These are phyloP conservation scores for Moesziomyces aphidis DNA, from an alignment of 1,284 basidiomycete species.

Conservation along the genomic window DNA sequence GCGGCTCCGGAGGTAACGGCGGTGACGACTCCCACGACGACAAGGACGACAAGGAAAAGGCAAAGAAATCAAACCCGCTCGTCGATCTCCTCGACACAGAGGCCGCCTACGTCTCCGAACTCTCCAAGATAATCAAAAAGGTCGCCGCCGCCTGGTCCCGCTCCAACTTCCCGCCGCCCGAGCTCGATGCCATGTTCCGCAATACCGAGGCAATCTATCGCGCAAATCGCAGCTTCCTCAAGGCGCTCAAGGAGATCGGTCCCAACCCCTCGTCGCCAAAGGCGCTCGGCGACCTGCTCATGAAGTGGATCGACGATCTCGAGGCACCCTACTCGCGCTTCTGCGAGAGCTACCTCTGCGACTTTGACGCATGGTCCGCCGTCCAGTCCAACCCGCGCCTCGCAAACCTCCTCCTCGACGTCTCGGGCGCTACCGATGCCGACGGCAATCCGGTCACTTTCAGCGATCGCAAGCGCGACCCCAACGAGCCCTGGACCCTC, in stretches of 20 bases:
- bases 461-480: slow-evolving; percentile 51
- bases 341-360: slow-evolving; percentile 77
- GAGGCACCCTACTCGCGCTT: slow-evolving; percentile 88
- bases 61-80: slow-evolving; percentile 76
- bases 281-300: slow-evolving; percentile 91
- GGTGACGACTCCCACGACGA: slow-evolving; percentile 26
- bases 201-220: slow-evolving; percentile 91
- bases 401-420: slow-evolving; percentile 76
- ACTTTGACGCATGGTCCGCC: slow-evolving; percentile 85
- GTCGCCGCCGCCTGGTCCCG: slow-evolving; percentile 97
- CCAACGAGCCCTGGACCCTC: slow-evolving; percentile 77
- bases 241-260: slow-evolving; percentile 90
- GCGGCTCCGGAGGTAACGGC: slow-evolving; percentile 33
- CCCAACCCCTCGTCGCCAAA: slow-evolving; percentile 93
- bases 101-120: slow-evolving; percentile 88
- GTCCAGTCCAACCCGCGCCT: slow-evolving; percentile 82
- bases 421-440: slow-evolving; percentile 71
- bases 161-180: slow-evolving; percentile 89
- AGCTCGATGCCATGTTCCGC: slow-evolving; percentile 93
- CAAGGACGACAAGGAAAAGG: slow-evolving; percentile 34
- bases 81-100: slow-evolving; percentile 94
- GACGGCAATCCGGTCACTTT: slow-evolving; percentile 48
- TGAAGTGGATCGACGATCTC: slow-evolving; percentile 85
- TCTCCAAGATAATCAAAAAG: slow-evolving; percentile 93
- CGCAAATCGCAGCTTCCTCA: slow-evolving; percentile 80